These are phyloP conservation scores for Metschnikowia reukaufii DNA, from an alignment of 805 yeast genomes.

Conservation along the genomic window DNA sequence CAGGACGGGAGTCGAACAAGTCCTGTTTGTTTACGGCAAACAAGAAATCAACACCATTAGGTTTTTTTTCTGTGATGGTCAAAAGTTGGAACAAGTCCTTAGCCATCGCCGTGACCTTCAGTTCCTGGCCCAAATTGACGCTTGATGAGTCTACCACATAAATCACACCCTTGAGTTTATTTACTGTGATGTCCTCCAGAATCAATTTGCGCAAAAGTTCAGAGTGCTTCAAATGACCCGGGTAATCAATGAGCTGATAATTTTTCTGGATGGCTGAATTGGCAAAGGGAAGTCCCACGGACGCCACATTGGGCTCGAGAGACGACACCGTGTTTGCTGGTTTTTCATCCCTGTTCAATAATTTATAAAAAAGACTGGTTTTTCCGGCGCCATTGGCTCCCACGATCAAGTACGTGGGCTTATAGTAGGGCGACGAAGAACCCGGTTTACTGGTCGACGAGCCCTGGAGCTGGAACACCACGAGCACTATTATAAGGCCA, in stretches of 20 bases:
- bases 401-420: conserved; percentile 59
- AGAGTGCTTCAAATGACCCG: conserved; percentile 81
- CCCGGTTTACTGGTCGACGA: conserved; percentile 1
- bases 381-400: conserved; percentile 71
- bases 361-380: conserved; percentile 51
- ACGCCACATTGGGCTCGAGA: conserved; percentile 35
- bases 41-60: conserved; percentile 70
- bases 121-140: conserved; percentile 44
- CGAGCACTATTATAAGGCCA: conserved; percentile 17
- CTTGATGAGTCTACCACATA: conserved; percentile 77
- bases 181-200: conserved; percentile 36
- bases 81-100: conserved; percentile 59
- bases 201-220: conserved; percentile 54
- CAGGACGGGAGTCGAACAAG: conserved; percentile 77
- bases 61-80: conserved; percentile 58
- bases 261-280: conserved; percentile 36
- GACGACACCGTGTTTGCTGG: conserved; percentile 34
- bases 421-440: conserved; percentile 21
- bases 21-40: conserved; percentile 87
- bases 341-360: conserved; percentile 19
- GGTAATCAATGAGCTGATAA: conserved; percentile 68
- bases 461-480: conserved; percentile 11
- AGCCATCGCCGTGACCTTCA: conserved; percentile 46
- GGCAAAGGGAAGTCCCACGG: conserved; percentile 35
- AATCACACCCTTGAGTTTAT: conserved; percentile 62